Percentiles rank a stretch among this genome's conserved stretches.
Conservation (phyloP, 2,329 filamentous ascomycete species). For the Didymella exigua region DNA sequence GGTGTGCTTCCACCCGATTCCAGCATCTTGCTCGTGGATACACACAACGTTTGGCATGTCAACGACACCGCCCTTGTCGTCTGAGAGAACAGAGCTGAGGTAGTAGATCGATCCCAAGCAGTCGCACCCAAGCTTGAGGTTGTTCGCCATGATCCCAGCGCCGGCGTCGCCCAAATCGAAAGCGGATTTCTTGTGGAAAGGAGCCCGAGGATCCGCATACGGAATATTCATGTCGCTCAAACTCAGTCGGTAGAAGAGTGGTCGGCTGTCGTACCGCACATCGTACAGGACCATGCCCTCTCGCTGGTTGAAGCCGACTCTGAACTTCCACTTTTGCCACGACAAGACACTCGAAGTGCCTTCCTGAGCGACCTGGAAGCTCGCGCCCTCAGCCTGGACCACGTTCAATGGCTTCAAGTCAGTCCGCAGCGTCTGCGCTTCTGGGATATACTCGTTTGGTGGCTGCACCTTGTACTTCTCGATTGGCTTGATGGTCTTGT, state of each 20-base stretch:
- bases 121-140: conserved; percentile 72
- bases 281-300: conserved; percentile 74
- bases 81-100: conserved; percentile 62
- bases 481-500: conserved; percentile 62
- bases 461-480: conserved; percentile 64
- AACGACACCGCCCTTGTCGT: conserved; percentile 64
- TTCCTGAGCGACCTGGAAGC: conserved; percentile 60
- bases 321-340: conserved; percentile 75
- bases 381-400: conserved; percentile 68
- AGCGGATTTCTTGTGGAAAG: conserved; percentile 71
- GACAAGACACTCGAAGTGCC: conserved; percentile 62
- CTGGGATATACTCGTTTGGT: conserved; percentile 69
- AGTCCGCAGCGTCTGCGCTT: conserved; percentile 64
- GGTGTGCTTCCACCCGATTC: conserved; percentile 73
- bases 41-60: conserved; percentile 71
- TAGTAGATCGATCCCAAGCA: conserved; percentile 74
- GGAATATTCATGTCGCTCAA: conserved; percentile 71
- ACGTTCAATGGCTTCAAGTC: conserved; percentile 70
- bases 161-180: conserved; percentile 73
- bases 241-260: conserved; percentile 69
- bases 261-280: conserved; percentile 67
- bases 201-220: conserved; percentile 68
- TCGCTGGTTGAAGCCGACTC: conserved; percentile 71
- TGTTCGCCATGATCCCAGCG: conserved; percentile 71
- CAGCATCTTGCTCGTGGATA: conserved; percentile 72